phyloP scores from a whole-genome alignment of 345 rosid species.

The Viola odorata region DNA sequence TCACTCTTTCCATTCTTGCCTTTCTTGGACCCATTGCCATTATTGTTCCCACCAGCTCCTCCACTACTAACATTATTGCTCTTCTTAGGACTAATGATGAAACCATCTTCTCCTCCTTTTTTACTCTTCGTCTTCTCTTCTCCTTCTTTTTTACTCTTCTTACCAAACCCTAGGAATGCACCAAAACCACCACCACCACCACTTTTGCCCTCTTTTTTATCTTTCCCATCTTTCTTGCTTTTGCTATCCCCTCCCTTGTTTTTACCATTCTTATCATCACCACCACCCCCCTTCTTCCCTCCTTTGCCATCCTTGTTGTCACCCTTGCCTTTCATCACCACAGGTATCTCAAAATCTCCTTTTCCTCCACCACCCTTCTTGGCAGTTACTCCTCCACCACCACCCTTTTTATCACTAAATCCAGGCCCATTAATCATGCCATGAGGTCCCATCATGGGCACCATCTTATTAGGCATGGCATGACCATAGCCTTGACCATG shows the following conservation, averaged over 20 bases:
- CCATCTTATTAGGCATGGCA: slow-evolving; percentile 4
- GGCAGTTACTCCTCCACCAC: slow-evolving; percentile 14
- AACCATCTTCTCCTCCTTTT: slow-evolving; percentile 19
- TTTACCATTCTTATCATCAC: slow-evolving; percentile 6
- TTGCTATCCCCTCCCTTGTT: slow-evolving; percentile 9
- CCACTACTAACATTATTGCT: slow-evolving; percentile 30
- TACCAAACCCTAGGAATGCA: slow-evolving; percentile 38
- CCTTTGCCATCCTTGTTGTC: slow-evolving; percentile 21
- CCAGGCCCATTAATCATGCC: slow-evolving; percentile 18
- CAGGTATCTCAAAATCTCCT: slow-evolving; percentile 43
- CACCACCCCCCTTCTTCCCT: slow-evolving; percentile 28
- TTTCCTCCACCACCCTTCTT: slow-evolving; percentile 30
- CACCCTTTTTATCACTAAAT: slow-evolving; percentile 11
- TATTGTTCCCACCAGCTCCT: slow-evolving; percentile 35
- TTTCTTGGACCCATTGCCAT: slow-evolving; percentile 46
- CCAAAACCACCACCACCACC: slow-evolving; percentile 39
- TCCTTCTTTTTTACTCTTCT: slow-evolving; percentile 36
- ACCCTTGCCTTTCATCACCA: slow-evolving; percentile 43
- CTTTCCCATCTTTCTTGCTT: slow-evolving; percentile 15
- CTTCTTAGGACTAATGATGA: slow-evolving; percentile 10
- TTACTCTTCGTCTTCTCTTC: slow-evolving; percentile 24
- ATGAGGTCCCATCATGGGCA: slow-evolving; percentile 22
- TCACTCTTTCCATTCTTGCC: slow-evolving; percentile 40
- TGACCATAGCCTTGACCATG: slow-evolving; percentile 8
- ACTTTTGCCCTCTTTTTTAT: slow-evolving; percentile 26